Evolutionary conservation across 2,329 filamentous ascomycete species (phyloP), one percentile per base, ranked within the genome.

Genomic region (Nothophaeocryptopus gaeumannii): DNA sequence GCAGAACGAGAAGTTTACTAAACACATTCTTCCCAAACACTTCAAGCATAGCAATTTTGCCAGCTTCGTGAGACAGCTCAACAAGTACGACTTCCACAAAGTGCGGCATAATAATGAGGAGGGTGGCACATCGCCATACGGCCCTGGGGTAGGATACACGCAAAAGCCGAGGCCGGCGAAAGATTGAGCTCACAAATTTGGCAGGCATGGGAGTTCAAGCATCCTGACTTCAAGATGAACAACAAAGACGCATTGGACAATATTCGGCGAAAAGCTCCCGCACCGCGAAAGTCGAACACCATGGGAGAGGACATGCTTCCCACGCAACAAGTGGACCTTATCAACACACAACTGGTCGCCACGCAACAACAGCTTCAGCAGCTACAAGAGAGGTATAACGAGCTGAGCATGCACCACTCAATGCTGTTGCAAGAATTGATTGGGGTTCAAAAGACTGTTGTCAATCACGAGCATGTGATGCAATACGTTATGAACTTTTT

Each of bases 1-100:
- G 36, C 69, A 96, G 92, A 95, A 95, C 70, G 92, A 97, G 70
- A 96, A 95, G 70, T 99, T 99, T 67, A 97, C 93, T 15, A 96
- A 96, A 70, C 87, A 88, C 34, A 95, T 99, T 62, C 82, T 99
- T 12, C 93, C 93, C 2, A 96, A 97, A 68, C 90, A 97, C 65
- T 99, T 99, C 78, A 99, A 99, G 72, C 93, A 97, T 69, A 88
- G 87, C 70, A 89, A 89, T 63, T 88, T 88, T 66, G 84, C 85
- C 8, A 88, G 85, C 1, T 89, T 89, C 59, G 85, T 89, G 34
- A 81, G 85, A 35, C 85, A 88, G 60, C 71, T 88, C 46, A 77
- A 77, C 55, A 78, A 79, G 70, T 80, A 80, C 59, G 75, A 77
- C 73, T 99, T 99, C 63, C 93, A 99, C 77, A 99, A 99, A 77